These are phyloP conservation scores for Nemania abortiva DNA, from an alignment of 2,329 filamentous ascomycete species.

Conservation along the genomic window DNA sequence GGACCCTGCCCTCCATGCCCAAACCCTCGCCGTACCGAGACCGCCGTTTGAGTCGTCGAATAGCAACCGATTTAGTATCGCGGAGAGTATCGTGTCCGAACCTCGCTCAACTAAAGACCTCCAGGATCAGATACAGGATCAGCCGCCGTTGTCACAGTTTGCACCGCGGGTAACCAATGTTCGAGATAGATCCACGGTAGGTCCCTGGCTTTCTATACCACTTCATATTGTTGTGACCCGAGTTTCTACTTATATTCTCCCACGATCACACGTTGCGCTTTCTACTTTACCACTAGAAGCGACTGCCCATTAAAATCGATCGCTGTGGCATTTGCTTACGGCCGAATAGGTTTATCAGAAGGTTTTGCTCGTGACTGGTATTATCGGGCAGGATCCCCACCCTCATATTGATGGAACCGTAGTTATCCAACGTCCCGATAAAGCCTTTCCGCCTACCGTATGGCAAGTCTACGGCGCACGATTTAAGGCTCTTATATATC, in stretches of 20 bases:
- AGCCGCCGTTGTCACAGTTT: slow-evolving; percentile 78
- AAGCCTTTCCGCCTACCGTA: slow-evolving; percentile 81
- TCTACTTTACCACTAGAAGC: not conserved
- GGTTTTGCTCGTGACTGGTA: slow-evolving; percentile 82
- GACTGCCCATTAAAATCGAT: not conserved
- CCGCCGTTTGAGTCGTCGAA: slow-evolving; percentile 52
- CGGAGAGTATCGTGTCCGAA: slow-evolving; percentile 72
- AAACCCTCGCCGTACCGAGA: slow-evolving; percentile 62
- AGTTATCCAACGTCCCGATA: slow-evolving; percentile 84
- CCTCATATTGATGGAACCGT: slow-evolving; percentile 81
- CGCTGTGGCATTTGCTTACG: slow-evolving; percentile 30
- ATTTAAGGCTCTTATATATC: slow-evolving; percentile 91
- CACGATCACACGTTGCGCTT: not conserved
- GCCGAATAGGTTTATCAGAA: slow-evolving; percentile 85
- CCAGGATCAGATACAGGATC: slow-evolving; percentile 60
- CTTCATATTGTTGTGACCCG: slow-evolving; percentile 21
- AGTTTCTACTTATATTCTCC: slow-evolving; percentile 3
- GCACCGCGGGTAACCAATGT: slow-evolving; percentile 85
- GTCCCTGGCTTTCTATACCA: slow-evolving; percentile 50
- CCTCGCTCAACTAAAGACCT: slow-evolving; percentile 59
- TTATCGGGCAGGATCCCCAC: slow-evolving; percentile 76
- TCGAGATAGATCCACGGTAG: slow-evolving; percentile 85
- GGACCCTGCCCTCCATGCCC: slow-evolving; percentile 73
- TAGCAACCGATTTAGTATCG: slow-evolving; percentile 72
- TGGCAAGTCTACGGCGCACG: slow-evolving; percentile 92